Evolutionary conservation across 768 basidiomycete species (phyloP), one percentile per base, ranked within the genome.

Genomic region (Pseudohyphozyma bogoriensis): DNA sequence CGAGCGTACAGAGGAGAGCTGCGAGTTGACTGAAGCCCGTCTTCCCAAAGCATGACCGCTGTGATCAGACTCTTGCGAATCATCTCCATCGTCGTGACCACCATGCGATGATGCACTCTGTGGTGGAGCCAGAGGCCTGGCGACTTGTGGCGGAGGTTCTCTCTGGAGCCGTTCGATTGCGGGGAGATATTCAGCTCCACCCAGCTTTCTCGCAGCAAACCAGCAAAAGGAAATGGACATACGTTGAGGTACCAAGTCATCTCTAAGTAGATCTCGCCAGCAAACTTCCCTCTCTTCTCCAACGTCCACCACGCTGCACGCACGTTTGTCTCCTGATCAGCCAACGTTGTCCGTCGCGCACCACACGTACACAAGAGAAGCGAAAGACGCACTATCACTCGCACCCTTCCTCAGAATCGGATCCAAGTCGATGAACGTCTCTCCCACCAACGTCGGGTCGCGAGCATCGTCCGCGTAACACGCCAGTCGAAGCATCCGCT

Each of bases 271-370:
- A 93, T 65, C 56, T 95, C 88, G 9, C 92, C 92, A 28, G 87
- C 82, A 55, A 82, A 77, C 11, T 82, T 79, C 3, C 82, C 83
- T 74, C 92, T 96, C 76, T 86, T 80, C 73, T 80, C 82, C 31
- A 97, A 78, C 26, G 84, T 85, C 72, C 93, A 91, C 95, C 92
- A 97, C 73, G 96, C 95, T 97, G 70, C 28, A 29, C 0, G 31
- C 0, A n/a, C 20, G 24, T 45, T 50, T 74, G 28, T 58, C 74
- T 61, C 36, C 72, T 69, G 54, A 42, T 32, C 51, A 49, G 22
- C 77, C 65, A 36, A 49, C 77, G 74, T 75, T 57, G 8, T 33
- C 40, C n/a, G n/a, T 39, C 24, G 28, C 55, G 26, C 49, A 16
- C 44, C 18, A 39, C 39, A 57, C 37, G 37, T 12, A 39, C 20